phyloP scores from a whole-genome alignment of 2,329 filamentous ascomycete species.

The Emergomyces orientalis region DNA sequence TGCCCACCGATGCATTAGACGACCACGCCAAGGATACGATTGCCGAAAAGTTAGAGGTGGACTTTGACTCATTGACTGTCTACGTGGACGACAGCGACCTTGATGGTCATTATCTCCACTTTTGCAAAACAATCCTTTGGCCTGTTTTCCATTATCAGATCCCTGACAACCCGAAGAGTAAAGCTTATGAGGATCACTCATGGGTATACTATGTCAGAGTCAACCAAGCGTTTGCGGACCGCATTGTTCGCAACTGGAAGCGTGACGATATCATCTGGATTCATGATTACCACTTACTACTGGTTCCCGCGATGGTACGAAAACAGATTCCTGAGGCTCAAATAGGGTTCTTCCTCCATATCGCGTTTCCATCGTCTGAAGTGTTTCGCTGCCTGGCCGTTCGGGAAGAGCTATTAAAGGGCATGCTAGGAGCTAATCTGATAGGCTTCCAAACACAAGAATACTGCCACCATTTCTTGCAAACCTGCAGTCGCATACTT shows the following conservation, averaged over 20 bases:
- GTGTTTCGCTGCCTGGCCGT: constrained; percentile 87
- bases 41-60: constrained; percentile 66
- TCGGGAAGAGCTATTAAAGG: constrained; percentile 76
- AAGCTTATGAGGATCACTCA: constrained; percentile 93
- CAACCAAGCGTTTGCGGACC: constrained; percentile 87
- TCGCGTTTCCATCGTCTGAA: constrained; percentile 91
- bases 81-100: constrained; percentile 87
- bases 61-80: constrained; percentile 74
- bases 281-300: constrained; percentile 86
- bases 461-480: constrained; percentile 87
- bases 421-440: constrained; percentile 85
- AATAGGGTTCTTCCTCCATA: constrained; percentile 93
- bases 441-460: constrained; percentile 91
- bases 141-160: constrained; percentile 98
- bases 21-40: constrained; percentile 72
- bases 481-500: constrained; percentile 86
- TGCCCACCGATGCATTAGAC: constrained; percentile 80
- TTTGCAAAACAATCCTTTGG: constrained; percentile 96
- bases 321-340: constrained; percentile 79
- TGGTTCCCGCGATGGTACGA: constrained; percentile 82
- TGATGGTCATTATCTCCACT: constrained; percentile 88
- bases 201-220: constrained; percentile 91
- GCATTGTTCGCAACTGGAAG: constrained; percentile 86
- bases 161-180: constrained; percentile 95
- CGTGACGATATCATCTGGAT: constrained; percentile 88